Percentiles rank a stretch among this genome's conserved stretches.
phyloP scores from a whole-genome alignment of 495 filamentous ascomycete species.

The Tuber indicum region DNA sequence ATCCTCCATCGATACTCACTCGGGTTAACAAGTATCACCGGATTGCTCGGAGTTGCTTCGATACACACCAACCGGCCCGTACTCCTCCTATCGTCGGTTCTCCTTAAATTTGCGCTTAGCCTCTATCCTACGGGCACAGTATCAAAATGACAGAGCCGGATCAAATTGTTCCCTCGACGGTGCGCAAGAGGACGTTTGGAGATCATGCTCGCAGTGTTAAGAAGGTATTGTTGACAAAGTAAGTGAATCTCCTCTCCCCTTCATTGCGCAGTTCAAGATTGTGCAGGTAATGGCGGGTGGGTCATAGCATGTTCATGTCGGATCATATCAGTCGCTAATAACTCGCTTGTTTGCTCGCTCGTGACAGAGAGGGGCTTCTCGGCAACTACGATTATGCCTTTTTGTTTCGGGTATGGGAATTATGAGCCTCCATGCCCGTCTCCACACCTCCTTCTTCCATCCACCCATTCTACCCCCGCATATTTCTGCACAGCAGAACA shows the following conservation, averaged over 20 bases:
- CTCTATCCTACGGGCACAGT: background rate
- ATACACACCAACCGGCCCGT: background rate
- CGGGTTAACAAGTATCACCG: background rate
- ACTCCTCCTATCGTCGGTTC: background rate
- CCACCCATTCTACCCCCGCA: background rate
- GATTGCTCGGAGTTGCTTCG: background rate
- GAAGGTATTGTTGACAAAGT: conserved; percentile 50
- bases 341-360: background rate
- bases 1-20: background rate
- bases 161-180: conserved; percentile 49
- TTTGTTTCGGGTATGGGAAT: conserved; percentile 42
- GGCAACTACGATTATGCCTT: conserved; percentile 81
- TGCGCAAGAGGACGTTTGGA: conserved; percentile 44
- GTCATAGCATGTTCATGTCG: background rate
- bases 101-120: background rate
- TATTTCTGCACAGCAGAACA: background rate
- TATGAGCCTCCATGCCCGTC: background rate
- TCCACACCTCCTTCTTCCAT: background rate
- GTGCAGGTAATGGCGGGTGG: background rate
- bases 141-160: conserved; percentile 43
- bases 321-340: conserved; percentile 8
- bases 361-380: conserved; percentile 58
- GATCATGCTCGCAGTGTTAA: conserved; percentile 45
- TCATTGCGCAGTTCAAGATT: background rate
- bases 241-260: conserved; percentile 26